Percentiles rank a stretch among this genome's conserved stretches.
phyloP scores from a whole-genome alignment of 1,284 basidiomycete species.

The Xerocomus nothofagi region DNA sequence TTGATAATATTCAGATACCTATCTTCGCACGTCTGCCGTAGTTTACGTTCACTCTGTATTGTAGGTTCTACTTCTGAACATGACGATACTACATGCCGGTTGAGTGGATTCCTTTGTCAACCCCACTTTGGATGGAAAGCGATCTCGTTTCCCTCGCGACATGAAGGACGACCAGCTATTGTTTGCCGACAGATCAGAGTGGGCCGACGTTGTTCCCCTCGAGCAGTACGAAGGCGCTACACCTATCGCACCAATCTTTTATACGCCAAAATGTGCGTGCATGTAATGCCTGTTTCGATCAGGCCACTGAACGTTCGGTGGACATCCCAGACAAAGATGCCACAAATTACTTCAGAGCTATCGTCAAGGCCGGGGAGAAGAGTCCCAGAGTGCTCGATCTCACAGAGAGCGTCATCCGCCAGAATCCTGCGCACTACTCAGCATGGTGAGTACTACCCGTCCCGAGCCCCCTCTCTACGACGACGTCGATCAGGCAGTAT shows the following conservation, averaged over 20 bases:
- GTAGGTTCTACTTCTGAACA: slow-evolving; percentile 12
- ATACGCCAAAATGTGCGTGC: slow-evolving; percentile 79
- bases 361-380: slow-evolving; percentile 75
- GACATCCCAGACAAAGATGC: slow-evolving; percentile 77
- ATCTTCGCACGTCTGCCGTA: slow-evolving; percentile 17
- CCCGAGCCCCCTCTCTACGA: background rate
- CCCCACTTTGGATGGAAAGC: slow-evolving; percentile 1
- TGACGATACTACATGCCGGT: too few relatives aligned
- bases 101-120: too few relatives aligned
- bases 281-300: slow-evolving; percentile 5
- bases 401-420: slow-evolving; percentile 81
- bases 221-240: slow-evolving; percentile 78
- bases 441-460: slow-evolving; percentile 66
- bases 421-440: slow-evolving; percentile 93
- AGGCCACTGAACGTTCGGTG: slow-evolving; percentile 3
- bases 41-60: slow-evolving; percentile 27
- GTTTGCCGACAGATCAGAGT: slow-evolving; percentile 67
- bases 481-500: slow-evolving; percentile 75
- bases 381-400: slow-evolving; percentile 79
- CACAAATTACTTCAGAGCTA: slow-evolving; percentile 87
- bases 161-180: slow-evolving; percentile 32
- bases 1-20: slow-evolving; percentile 29
- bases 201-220: slow-evolving; percentile 78
- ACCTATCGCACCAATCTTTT: slow-evolving; percentile 88
- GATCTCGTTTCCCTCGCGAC: background rate